Evolutionary conservation across 2,329 filamentous ascomycete genomes (phyloP).

Genomic region (Fusarium sp.): DNA sequence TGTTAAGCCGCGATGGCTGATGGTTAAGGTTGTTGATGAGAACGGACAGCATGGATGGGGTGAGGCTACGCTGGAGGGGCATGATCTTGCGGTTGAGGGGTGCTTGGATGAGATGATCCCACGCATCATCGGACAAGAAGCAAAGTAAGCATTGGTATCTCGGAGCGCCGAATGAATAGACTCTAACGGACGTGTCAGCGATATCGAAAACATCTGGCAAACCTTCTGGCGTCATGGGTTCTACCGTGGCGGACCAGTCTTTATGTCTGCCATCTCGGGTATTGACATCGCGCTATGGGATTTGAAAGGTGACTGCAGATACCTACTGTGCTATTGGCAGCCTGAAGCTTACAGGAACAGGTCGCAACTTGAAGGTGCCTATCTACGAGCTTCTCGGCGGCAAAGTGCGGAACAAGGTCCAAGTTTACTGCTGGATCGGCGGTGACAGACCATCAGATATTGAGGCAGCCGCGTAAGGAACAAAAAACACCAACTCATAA

Average conservation of each 20-base stretch:
- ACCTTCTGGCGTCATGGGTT: slow-evolving; percentile 76
- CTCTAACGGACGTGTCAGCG: slow-evolving; percentile 53
- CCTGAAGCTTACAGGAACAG: slow-evolving; percentile 36
- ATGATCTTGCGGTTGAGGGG: slow-evolving; percentile 79
- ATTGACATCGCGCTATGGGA: slow-evolving; percentile 86
- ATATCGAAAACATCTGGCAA: slow-evolving; percentile 87
- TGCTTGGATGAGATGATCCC: slow-evolving; percentile 74
- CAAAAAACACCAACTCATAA: no score
- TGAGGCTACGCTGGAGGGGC: slow-evolving; percentile 78
- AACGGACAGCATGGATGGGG: slow-evolving; percentile 75
- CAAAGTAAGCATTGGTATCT: slow-evolving; percentile 62
- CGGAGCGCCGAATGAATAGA: fast-evolving
- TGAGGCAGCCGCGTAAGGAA: slow-evolving; percentile 68
- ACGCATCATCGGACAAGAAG: slow-evolving; percentile 73
- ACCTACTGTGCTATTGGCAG: fast-evolving
- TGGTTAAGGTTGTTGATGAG: slow-evolving; percentile 79
- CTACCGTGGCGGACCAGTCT: slow-evolving; percentile 81
- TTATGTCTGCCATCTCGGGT: slow-evolving; percentile 82
- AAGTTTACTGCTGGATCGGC: slow-evolving; percentile 83
- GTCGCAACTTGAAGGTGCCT: slow-evolving; percentile 66
- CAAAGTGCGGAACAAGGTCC: slow-evolving; percentile 74
- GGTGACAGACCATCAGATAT: slow-evolving; percentile 77
- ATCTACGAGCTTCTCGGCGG: slow-evolving; percentile 80
- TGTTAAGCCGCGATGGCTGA: slow-evolving; percentile 79
- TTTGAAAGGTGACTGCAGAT: slow-evolving; percentile 64